These are phyloP conservation scores for Aspergillus fumigatus DNA, from an alignment of 2,329 filamentous ascomycete species.

Conservation along the genomic window DNA sequence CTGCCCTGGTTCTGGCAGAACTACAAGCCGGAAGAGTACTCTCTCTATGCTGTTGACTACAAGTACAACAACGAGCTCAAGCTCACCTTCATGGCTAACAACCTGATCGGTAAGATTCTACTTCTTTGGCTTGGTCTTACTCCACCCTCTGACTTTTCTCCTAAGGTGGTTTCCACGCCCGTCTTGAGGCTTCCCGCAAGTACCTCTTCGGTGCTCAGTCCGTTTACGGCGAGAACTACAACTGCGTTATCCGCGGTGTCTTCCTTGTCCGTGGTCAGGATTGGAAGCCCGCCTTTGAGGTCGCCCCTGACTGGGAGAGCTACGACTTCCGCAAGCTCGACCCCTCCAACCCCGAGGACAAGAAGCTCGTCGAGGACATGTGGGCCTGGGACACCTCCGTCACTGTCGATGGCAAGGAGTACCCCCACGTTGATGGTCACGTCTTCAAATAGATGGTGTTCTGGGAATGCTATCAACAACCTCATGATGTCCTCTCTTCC, in stretches of 20 bases:
- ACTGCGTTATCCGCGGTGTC: conserved; percentile 86
- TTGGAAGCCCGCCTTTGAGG: conserved; percentile 79
- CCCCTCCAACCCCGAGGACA: conserved; percentile 77
- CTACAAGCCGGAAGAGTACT: conserved; percentile 90
- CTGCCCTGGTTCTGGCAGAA: conserved; percentile 99
- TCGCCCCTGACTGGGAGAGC: conserved; percentile 95
- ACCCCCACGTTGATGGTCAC: conserved; percentile 86
- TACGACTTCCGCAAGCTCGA: conserved; percentile 97
- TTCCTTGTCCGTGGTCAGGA: conserved; percentile 95
- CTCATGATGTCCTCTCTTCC: conserved; percentile 15
- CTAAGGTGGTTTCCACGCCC: conserved; percentile 83
- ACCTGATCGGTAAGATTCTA: conserved; percentile 68
- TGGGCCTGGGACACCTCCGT: conserved; percentile 92
- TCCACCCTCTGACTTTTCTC: conserved; percentile 11
- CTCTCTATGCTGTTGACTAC: conserved; percentile 89
- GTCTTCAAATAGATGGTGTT: conserved; percentile 84
- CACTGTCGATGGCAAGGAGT: conserved; percentile 77
- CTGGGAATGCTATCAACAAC: conserved; percentile 11
- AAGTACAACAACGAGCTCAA: conserved; percentile 99
- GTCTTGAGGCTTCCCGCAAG: conserved; percentile 97
- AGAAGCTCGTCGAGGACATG: conserved; percentile 75
- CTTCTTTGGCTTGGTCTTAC: not conserved
- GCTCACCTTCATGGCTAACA: conserved; percentile 97
- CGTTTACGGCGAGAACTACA: conserved; percentile 84
- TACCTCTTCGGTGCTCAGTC: conserved; percentile 89